A percentile compares a stretch with the other conserved stretches of the same genome.
phyloP scores from a whole-genome alignment of 2,329 filamentous ascomycete genomes.

The Ophiostoma sp. region DNA sequence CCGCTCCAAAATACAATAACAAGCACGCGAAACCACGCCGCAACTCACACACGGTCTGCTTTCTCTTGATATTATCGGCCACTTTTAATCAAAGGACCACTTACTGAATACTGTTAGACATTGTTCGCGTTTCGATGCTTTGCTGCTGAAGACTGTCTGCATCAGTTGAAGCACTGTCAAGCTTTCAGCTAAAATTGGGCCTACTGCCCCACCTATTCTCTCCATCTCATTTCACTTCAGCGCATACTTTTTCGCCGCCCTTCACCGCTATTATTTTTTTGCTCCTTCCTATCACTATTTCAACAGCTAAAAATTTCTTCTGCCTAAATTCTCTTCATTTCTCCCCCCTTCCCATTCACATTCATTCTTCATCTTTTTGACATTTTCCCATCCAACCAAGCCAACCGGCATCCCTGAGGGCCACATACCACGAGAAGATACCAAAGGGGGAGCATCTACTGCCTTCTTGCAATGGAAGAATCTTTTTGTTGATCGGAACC shows the following conservation, averaged over 20 bases:
- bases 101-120: too few species aligned
- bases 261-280: slow-evolving; percentile 17
- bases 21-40: not conserved
- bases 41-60: not conserved
- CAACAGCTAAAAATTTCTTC: slow-evolving; percentile 5
- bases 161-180: not conserved
- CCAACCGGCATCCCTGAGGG: not conserved
- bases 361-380: not conserved
- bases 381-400: not conserved
- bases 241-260: not conserved
- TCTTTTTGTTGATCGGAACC: not conserved
- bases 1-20: not conserved
- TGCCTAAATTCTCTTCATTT: not conserved
- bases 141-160: too few species aligned
- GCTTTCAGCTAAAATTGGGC: not conserved
- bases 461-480: slow-evolving; percentile 8
- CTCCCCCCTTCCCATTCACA: not conserved
- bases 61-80: not conserved
- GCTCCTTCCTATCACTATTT: slow-evolving; percentile 13
- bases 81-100: not conserved
- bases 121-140: too few species aligned
- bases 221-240: not conserved
- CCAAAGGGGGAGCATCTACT: not conserved
- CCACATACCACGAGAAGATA: not conserved
- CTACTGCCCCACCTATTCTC: not conserved